Conservation (phyloP, 179 eudicot genomes). For the Dionaea muscipula region DNA sequence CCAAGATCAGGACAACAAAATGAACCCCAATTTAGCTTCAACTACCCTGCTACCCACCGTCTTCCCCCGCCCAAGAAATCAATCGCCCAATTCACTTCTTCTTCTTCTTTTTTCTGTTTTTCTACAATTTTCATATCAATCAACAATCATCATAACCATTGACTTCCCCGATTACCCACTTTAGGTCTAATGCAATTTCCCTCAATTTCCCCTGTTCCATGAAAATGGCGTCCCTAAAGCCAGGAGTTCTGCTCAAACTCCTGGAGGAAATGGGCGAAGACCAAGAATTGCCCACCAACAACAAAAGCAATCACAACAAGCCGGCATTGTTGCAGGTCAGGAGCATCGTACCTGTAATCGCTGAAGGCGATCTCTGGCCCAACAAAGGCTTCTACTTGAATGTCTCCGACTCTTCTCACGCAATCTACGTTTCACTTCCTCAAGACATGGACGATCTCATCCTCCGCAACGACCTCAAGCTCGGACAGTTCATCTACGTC, state of each 20-base stretch:
- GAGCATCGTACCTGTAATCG: conserved; percentile 50
- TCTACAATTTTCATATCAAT: too few species aligned
- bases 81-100: too few species aligned
- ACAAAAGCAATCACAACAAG: conserved; percentile 22
- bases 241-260: conserved; percentile 39
- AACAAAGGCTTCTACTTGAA: conserved; percentile 54
- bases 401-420: conserved; percentile 47
- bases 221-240: conserved; percentile 34
- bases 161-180: too few species aligned
- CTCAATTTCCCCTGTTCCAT: background rate
- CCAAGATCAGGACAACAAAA: too few species aligned
- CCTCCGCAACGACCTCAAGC: conserved; percentile 32
- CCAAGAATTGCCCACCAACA: too few species aligned
- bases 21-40: too few species aligned
- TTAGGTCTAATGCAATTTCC: too few species aligned
- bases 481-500: conserved; percentile 54
- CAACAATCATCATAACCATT: too few species aligned
- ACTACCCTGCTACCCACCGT: too few species aligned
- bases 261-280: conserved; percentile 31
- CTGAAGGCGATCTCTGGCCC: conserved; percentile 49
- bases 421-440: conserved; percentile 45
- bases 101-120: too few species aligned
- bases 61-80: too few species aligned
- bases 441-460: conserved; percentile 45
- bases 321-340: conserved; percentile 41